Base-by-base conservation (phyloP, 805 yeast species). In the Ogataea nonfermentans region DNA sequence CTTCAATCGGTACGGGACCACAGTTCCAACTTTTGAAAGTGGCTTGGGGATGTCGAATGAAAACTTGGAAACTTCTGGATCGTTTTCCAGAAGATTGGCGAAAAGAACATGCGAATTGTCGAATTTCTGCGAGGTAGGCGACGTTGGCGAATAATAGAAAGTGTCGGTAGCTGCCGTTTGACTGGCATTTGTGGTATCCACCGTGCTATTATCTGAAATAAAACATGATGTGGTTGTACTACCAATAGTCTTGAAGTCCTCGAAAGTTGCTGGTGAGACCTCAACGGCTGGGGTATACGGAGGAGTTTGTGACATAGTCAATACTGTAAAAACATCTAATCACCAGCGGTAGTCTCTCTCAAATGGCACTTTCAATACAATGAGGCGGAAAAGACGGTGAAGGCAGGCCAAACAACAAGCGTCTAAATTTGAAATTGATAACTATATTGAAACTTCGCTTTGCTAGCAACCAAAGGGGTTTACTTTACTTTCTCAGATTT, bases 261-360 rank as follows among this genome's bases (percentile, higher is more conserved):
- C 37, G 9, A 40, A 42, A 11, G 41, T 34, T 14, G 37, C 43
- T n/a, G 41, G 35, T 11, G 38, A 13, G 22, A 27, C 24, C 22
- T 40, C 49, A 31, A 40, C 40, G 25, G 40, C 44, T 10, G 49
- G 49, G 26, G 49, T 46, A 31, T 42, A 36, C 17, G 49, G 49
- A 5, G 47, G 49, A 9, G 47, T 39, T n/a, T 37, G 25, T 10
- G 46, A 33, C 49, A 46, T 46, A 16, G 9, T 28, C 16, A 16
- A 25, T 25, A 25, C 4, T 9, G 10, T 27, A 12, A 32, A 32
- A 13, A 27, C 27, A 20, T 24, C 23, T 8, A 19, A 37, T 11
- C 3, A 16, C 15, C 9, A 8, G 22, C 8, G 22, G 8, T 19
- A 19, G 22, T 19, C 8, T 8, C 8, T 8, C 22, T 19, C 22